Percentiles rank a stretch among this genome's conserved stretches.
Conservation (phyloP, 2,329 filamentous ascomycete species). For the Diatrype stigma region DNA sequence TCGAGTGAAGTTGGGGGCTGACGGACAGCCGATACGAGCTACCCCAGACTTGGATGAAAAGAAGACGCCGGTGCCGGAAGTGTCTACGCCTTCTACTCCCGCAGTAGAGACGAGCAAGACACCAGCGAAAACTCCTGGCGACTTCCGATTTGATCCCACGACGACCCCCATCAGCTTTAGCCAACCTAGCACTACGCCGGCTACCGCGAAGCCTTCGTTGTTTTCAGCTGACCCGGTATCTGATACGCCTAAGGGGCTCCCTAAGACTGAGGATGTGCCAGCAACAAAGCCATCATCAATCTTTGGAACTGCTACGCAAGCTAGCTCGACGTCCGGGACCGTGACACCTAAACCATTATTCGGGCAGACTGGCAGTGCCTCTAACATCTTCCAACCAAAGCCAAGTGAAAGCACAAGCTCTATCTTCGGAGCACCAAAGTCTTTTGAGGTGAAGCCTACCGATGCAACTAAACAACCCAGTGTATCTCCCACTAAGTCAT, state of each 20-base stretch:
- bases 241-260: slow-evolving; percentile 5
- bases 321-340: slow-evolving; percentile 5
- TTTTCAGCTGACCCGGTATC: slow-evolving; percentile 10
- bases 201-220: neutral
- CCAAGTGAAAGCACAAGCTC: slow-evolving; percentile 12
- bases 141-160: slow-evolving; percentile 28
- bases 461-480: slow-evolving; percentile 13
- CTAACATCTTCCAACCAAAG: slow-evolving; percentile 16
- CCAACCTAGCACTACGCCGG: slow-evolving; percentile 3
- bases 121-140: slow-evolving; percentile 25
- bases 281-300: slow-evolving; percentile 21
- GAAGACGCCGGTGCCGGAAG: slow-evolving; percentile 8
- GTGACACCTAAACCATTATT: slow-evolving; percentile 14
- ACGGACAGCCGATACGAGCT: slow-evolving; percentile 28
- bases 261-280: slow-evolving; percentile 25
- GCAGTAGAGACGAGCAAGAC: slow-evolving; percentile 16
- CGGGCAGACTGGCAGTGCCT: slow-evolving; percentile 11
- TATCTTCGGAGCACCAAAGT: slow-evolving; percentile 13
- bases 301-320: slow-evolving; percentile 13
- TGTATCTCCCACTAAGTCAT: slow-evolving; percentile 5
- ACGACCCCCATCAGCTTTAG: slow-evolving; percentile 28
- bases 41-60: slow-evolving; percentile 15
- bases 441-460: slow-evolving; percentile 3
- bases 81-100: slow-evolving; percentile 3
- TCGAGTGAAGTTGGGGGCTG: slow-evolving; percentile 27